phyloP scores from a whole-genome alignment of 179 eudicot genomes.

The Actinidia polygama region DNA sequence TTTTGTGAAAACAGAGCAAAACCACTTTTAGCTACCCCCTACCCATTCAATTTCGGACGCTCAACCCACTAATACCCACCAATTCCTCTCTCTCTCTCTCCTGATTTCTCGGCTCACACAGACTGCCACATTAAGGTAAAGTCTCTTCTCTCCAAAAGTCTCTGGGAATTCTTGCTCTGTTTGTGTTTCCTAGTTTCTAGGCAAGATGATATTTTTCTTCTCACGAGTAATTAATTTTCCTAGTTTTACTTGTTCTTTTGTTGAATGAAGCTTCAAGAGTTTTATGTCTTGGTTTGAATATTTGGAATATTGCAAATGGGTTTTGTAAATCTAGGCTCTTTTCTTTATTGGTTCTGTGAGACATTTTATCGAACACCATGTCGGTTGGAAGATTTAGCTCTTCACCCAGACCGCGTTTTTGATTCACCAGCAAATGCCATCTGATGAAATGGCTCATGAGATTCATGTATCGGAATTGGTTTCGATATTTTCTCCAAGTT shows the following conservation, averaged over 20 bases:
- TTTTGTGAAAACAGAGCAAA: no score
- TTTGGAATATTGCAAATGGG: neutral
- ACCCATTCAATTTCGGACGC: conserved; percentile 16
- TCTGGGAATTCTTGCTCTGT: neutral
- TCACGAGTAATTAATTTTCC: neutral
- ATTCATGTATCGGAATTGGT: neutral
- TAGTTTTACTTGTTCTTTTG: neutral
- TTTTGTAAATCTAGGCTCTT: neutral
- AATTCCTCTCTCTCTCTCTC: conserved; percentile 9
- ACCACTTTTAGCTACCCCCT: neutral
- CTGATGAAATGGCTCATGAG: conserved; percentile 15
- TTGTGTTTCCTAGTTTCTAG: neutral
- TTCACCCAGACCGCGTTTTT: neutral
- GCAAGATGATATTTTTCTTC: neutral
- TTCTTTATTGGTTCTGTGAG: neutral
- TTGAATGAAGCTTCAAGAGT: conserved; percentile 5
- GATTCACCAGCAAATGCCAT: conserved; percentile 6
- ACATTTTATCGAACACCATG: neutral
- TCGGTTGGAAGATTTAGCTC: neutral
- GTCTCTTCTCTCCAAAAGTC: neutral
- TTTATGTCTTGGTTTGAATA: no score
- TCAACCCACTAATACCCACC: conserved; percentile 10
- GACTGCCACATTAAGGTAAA: conserved; percentile 22
- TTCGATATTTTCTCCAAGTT: neutral
- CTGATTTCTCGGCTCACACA: conserved; percentile 6